Percentiles rank a stretch among this genome's conserved stretches.
Conservation (phyloP, 192 early-diverging fungal genomes). For the Endogone sp. region DNA sequence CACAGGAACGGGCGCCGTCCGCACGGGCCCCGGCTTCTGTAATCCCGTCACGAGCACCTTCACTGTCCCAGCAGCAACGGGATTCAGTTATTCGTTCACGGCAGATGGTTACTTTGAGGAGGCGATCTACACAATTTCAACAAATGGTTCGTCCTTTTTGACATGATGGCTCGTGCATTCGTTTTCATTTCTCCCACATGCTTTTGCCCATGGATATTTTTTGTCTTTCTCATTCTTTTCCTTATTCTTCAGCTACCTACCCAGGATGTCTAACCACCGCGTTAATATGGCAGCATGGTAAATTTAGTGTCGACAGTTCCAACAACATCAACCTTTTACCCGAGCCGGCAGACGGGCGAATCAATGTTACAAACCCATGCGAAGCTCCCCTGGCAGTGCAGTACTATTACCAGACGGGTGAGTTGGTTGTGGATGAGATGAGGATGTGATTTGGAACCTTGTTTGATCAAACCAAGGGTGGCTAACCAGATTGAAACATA, state of each 20-base stretch:
- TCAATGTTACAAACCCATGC: slow-evolving; percentile 12
- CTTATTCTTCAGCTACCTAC: slow-evolving; percentile 8
- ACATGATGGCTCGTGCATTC: no score
- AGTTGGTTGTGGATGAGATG: neutral
- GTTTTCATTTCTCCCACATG: neutral
- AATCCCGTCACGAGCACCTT: slow-evolving; percentile 5
- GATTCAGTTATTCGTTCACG: slow-evolving; percentile 2
- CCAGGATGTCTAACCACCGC: slow-evolving; percentile 10
- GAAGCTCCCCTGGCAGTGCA: slow-evolving; percentile 7
- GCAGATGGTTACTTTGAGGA: slow-evolving; percentile 15
- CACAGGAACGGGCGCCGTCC: slow-evolving; percentile 5
- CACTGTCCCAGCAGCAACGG: slow-evolving; percentile 1
- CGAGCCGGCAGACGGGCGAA: slow-evolving; percentile 9
- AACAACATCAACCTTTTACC: slow-evolving; percentile 5
- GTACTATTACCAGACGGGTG: slow-evolving; percentile 12
- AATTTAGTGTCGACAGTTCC: slow-evolving; percentile 5
- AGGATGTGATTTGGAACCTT: neutral
- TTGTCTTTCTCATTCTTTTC: neutral
- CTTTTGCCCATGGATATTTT: neutral
- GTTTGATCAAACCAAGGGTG: neutral
- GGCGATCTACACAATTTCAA: slow-evolving; percentile 6
- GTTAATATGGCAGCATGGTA: slow-evolving; percentile 15
- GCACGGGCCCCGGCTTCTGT: slow-evolving; percentile 4
- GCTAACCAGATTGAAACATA: neutral
- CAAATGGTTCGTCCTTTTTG: slow-evolving; percentile 14